Evolutionary conservation across 208 protist genomes (phyloP).

Genomic region (Trichomonas vaginalis): DNA sequence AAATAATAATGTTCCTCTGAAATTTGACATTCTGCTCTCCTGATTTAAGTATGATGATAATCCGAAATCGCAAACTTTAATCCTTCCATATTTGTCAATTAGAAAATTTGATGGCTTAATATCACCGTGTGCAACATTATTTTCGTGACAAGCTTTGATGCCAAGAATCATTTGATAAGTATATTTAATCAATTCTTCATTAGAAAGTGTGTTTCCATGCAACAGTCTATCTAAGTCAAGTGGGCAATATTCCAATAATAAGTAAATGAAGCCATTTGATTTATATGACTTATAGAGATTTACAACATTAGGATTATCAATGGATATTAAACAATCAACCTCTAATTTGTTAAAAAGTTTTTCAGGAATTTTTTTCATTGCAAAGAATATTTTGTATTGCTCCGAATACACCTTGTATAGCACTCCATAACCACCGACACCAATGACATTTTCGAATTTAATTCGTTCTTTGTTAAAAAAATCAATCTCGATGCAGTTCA

Average conservation of each 20-base stretch:
- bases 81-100: not conserved
- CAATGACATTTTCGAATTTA: not conserved
- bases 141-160: not conserved
- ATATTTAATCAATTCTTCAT: not conserved
- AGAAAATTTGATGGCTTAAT: not conserved
- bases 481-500: not conserved
- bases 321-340: not conserved
- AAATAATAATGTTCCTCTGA: not conserved
- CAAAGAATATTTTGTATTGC: not conserved
- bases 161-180: not conserved
- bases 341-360: not conserved
- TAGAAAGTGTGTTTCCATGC: not conserved
- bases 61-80: not conserved
- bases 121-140: not conserved
- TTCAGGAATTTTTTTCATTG: not conserved
- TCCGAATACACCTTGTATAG: not conserved
- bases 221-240: not conserved
- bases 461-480: not conserved
- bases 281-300: not conserved
- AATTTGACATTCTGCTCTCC: not conserved
- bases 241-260: not conserved
- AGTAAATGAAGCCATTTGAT: not conserved
- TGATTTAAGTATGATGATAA: not conserved
- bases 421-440: not conserved
- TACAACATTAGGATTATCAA: not conserved